Conservation (phyloP, 2,329 filamentous ascomycete species). For the Penicillium sp. region DNA sequence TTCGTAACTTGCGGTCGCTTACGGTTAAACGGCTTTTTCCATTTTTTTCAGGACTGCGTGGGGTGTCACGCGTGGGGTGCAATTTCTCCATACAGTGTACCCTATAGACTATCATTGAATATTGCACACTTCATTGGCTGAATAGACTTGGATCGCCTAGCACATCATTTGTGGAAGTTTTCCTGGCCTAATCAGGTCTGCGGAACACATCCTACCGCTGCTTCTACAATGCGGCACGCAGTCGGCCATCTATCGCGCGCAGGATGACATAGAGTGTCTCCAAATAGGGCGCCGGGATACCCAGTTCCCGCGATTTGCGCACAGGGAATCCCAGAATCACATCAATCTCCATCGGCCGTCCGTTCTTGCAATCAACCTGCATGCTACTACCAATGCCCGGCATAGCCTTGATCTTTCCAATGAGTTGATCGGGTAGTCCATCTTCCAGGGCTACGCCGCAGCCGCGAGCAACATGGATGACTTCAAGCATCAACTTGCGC, state of each 20-base stretch:
- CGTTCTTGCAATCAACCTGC: conserved; percentile 43
- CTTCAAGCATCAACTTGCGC: conserved; percentile 41
- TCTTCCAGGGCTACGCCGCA: conserved; percentile 39
- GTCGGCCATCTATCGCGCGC: conserved; percentile 24
- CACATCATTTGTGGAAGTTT: background rate
- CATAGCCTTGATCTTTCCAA: conserved; percentile 39
- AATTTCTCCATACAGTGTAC: background rate
- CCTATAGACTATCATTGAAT: background rate
- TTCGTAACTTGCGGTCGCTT: background rate
- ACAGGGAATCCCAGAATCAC: conserved; percentile 45
- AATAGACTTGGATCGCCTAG: background rate
- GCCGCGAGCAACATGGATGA: conserved; percentile 39
- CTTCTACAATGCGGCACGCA: conserved; percentile 12
- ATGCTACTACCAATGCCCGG: conserved; percentile 44
- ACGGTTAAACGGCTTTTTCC: background rate
- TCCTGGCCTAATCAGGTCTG: no score
- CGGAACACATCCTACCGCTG: no score
- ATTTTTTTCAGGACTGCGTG: background rate
- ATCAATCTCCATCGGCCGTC: conserved; percentile 45
- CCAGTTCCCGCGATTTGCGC: conserved; percentile 38
- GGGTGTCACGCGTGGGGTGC: background rate
- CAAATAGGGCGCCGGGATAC: conserved; percentile 39
- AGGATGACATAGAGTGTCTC: conserved; percentile 38
- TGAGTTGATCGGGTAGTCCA: conserved; percentile 36
- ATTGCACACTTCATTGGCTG: background rate